Evolutionary conservation across 768 basidiomycete species (phyloP).

Genomic region (Leccinum disarticulatum): DNA sequence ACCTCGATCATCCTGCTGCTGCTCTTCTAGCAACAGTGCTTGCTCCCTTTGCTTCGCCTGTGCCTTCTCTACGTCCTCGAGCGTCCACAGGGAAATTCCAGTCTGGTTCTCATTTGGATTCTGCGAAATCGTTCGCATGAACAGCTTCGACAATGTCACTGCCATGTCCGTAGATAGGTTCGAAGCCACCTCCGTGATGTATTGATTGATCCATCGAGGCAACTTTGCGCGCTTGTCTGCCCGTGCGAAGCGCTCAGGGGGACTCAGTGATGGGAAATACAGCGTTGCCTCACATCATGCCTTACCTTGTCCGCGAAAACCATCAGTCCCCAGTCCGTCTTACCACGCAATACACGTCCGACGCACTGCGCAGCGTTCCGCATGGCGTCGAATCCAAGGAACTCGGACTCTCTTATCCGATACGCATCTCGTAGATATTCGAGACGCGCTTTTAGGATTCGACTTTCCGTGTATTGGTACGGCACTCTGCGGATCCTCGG

Average conservation of each 20-base stretch:
- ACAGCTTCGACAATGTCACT: constrained; percentile 87
- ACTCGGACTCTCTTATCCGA: constrained; percentile 97
- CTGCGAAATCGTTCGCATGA: constrained; percentile 98
- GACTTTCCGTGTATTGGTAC: constrained; percentile 97
- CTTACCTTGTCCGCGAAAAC: constrained; percentile 96
- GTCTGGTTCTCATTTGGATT: constrained; percentile 96
- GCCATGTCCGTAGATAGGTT: constrained; percentile 99
- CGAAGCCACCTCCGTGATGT: constrained; percentile 97
- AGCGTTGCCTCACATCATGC: not conserved
- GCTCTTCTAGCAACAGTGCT: constrained; percentile 45
- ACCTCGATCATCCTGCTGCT: constrained; percentile 20
- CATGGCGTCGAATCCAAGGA: constrained; percentile 99
- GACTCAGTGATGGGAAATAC: not conserved
- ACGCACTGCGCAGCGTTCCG: constrained; percentile 99
- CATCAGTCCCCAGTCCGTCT: constrained; percentile 99
- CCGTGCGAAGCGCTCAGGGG: constrained; percentile 79
- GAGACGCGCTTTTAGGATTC: constrained; percentile 93
- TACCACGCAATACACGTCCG: constrained; percentile 94
- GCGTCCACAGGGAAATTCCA: constrained; percentile 90
- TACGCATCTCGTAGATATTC: constrained; percentile 99
- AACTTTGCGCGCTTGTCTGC: constrained; percentile 94
- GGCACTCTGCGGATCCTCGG: constrained; percentile 60
- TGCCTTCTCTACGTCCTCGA: constrained; percentile 86
- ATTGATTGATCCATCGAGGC: constrained; percentile 98
- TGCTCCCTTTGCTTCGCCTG: constrained; percentile 79